Evolutionary conservation across 2,329 filamentous ascomycete genomes (phyloP).

Genomic region (Phoma sp.): DNA sequence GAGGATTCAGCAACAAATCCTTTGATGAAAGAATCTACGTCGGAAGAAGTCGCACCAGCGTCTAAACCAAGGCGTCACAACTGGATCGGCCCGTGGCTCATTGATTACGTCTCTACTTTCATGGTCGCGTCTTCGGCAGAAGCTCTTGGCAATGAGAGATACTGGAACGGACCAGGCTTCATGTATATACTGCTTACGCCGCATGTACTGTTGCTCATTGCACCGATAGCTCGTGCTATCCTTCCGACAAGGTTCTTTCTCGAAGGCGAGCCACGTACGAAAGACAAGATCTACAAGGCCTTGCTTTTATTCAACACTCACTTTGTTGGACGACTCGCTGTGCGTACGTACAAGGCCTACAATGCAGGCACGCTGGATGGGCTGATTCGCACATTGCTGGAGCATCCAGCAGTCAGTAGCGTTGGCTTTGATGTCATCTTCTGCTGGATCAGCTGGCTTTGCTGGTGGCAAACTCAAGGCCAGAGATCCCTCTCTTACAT

Average conservation of each 20-base stretch:
- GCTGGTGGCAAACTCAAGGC: slow-evolving; percentile 32
- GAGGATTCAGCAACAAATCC: not conserved
- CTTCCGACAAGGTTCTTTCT: slow-evolving; percentile 28
- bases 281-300: slow-evolving; percentile 30
- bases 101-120: slow-evolving; percentile 31
- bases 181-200: slow-evolving; percentile 39
- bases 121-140: slow-evolving; percentile 28
- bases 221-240: slow-evolving; percentile 33
- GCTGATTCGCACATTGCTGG: slow-evolving; percentile 32
- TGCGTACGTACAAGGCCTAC: slow-evolving; percentile 21
- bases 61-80: slow-evolving; percentile 13
- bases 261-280: slow-evolving; percentile 24
- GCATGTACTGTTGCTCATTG: slow-evolving; percentile 35
- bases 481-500: not conserved
- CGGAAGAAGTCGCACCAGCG: not conserved
- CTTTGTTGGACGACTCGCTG: slow-evolving; percentile 21
- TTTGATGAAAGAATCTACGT: not conserved
- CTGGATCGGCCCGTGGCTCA: slow-evolving; percentile 38
- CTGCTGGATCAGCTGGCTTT: slow-evolving; percentile 46
- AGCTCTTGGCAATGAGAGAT: slow-evolving; percentile 33
- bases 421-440: slow-evolving; percentile 46
- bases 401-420: slow-evolving; percentile 45
- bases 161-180: slow-evolving; percentile 36
- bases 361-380: slow-evolving; percentile 26
- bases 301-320: slow-evolving; percentile 31